Base-by-base conservation (phyloP, 257 asterid genomes). In the Agastache rugosa region DNA sequence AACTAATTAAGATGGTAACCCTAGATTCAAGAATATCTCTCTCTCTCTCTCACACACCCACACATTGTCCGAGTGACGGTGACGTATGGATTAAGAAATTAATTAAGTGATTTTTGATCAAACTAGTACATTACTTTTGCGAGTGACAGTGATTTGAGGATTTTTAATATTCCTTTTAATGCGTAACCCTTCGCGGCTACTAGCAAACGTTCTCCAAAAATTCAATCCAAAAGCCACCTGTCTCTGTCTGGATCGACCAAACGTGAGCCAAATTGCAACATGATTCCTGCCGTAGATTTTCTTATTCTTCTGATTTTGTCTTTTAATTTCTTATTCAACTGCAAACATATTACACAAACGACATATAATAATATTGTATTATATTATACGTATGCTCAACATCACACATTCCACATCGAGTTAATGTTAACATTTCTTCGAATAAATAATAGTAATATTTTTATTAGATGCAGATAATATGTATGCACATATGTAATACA, bases 101-200 rank as follows among this genome's bases (percentile, higher is more conserved):
- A 5, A 8, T 3, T 5, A 20, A 9, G 11, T 12, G 12, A 58
- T 14, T 17, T 39, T 48, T 47, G 3, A 72, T 15, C 27, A 42
- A 41, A 53, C 23, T 34, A 39, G 44, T 39, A 39, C 8, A 27
- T 50, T 48, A 34, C 50, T 47, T 27, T 50, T 12, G 64, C 55
- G 5, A 48, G 37, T 61, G 53, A 73, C 5, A 51, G 17, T 27
- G 74, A 68, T 50, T 50, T 9, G 44, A 45, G 16, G 61, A 44
- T 45, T 64, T 17, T 8, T 37, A 29, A 68, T 29, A 16, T 16
- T 5, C 29, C 44, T 19, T n/a, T 10, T 16, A 59, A n/a, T 56
- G 58, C 0, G 29, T 11, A 60, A 25, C 76, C 71, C 39, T 76
- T 76, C 76, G 80, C 72, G 80, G 80, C 76, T 8, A 76, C 66